Base-by-base conservation (phyloP, 768 basidiomycete species). In the Pleurotus tuber-regium region DNA sequence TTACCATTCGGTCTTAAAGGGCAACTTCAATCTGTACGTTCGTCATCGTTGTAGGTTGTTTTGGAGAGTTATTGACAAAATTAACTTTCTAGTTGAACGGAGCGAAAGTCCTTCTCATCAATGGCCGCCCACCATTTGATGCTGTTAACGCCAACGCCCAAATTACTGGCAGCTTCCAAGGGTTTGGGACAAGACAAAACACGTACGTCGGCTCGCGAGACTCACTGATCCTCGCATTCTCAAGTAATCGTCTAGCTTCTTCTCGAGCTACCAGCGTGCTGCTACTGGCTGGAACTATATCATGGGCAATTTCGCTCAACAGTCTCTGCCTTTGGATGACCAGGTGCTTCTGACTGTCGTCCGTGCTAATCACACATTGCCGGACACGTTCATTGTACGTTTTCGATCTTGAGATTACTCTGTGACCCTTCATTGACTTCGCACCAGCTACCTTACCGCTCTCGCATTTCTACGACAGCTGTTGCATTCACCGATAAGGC, bases 301-400 rank as follows among this genome's bases (percentile, higher is more conserved):
- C 50, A 67, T 80, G 71, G 77, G 76, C 21, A 77, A 82, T 52
- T 84, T 84, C 59, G 82, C 80, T 0, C 74, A 76, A 50, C 72
- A 76, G 51, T 67, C 73, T 11, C 78, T 80, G 19, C 82, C 83
- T 14, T 63, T 82, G 9, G 61, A 60, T 25, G 82, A 84, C 57
- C 66, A 63, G 1, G 80, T 76, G 19, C 67, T 68, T 5, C 65
- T 84, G 43, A 76, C 72, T 1, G 66, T 84, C 26, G 70, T 73
- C 53, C 73, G 73, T 11, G 60, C 70, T 36, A 71, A 73, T 47
- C 67, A 63, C 40, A 70, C 58, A 16, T 28, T 41, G 7, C 67
- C 65, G 16, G 76, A 79, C 30, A 78, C 70, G 3, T 63, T 83
- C 55, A 72, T 70, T 1, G 81, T 80, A 36, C 44, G 73, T 62